Base-by-base conservation (phyloP, 2,329 filamentous ascomycete species). In the Diaporthe sp. region DNA sequence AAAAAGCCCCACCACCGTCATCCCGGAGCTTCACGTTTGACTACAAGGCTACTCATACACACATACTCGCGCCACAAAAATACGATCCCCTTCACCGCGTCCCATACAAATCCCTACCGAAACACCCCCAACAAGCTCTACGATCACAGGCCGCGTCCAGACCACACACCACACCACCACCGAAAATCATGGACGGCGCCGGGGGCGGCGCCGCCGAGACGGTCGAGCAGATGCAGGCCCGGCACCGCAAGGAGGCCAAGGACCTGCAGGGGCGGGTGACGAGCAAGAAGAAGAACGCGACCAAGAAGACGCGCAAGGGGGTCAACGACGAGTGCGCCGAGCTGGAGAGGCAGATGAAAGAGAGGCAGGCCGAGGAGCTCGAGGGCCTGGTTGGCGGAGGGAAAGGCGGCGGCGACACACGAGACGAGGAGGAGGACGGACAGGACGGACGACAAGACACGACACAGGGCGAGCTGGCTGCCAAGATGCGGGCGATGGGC, bases 201-300 rank as follows among this genome's bases (percentile, higher is more conserved):
- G 25, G 34, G 34, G 34, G 31, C 49, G 42, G 20, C 22, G 22
- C 42, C 9, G 53, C 74, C 7, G 89, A 91, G 81, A 85, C 88
- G 13, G 91, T 97, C 85, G 96, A 98, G 76, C 92, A 94, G 77
- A 86, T 97, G 74, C 92, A 95, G 80, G 87, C 92, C 51, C 93
- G 93, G 63, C 97, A 99, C 83, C 92, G 95, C 80, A 97, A 95
- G 84, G 96, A 99, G 85, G 92, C 94, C 83, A 93, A 92, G 80
- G 96, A 98, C 77, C 89, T 99, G 37, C 94, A 98, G 83, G 90
- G 92, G 70, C 92, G 93, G 76, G 92, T 97, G 81, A 98, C 95
- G 7, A 95, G 94, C 85, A 98, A 98, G 89, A 99, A 98, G 89
- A 98, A 98, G 88, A 93, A 94, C 79, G 96, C 97, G 22, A 97